Base-by-base conservation (phyloP, 2,329 filamentous ascomycete genomes). In the Diaporthe caulivora region DNA sequence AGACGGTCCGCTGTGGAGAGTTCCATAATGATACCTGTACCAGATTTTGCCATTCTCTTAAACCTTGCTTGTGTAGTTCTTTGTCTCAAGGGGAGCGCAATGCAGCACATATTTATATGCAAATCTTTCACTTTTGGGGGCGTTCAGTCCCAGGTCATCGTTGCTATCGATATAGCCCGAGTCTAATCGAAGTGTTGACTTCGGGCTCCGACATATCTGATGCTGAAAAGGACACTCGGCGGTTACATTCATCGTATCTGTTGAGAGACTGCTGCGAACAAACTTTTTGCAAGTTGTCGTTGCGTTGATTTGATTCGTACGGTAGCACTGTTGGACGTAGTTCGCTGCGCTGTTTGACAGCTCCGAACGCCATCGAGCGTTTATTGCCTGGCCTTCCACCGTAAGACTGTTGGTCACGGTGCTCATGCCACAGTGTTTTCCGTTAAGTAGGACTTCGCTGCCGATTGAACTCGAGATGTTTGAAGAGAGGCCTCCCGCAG, bases 101-200 rank as follows among this genome's bases (percentile, higher is more conserved):
- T 71, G 51, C 29, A 72, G 3, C 15, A 71, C 68, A 31, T 47
- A 51, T 44, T 72, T 53, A 3, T 60, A 54, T 1, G 58, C 71
- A 24, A 78, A 71, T 21, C 77, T 60, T 13, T 79, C 70, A 3
- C 76, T 13, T 7, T 21, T 17, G 2, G 75, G 76, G 0, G 72
- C 60, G 47, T 78, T 79, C 11, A 80, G 62, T 1, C 78, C 78
- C 5, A 79, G 26, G 21, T 79, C 65, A 0, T 70, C 37, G 21
- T 78, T 60, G 8, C 76, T 77, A n/a, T 78, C 70, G 3, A 80
- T 53, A 47, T 73, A 70, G 2, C 76, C 77, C 1, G 77, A 60
- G 29, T 77, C 77, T 3, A 77, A 13, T 15, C 74, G 37, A 11
- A 77, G 42, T 2, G 62, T 77, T 1, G 31, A 17, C 21, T 65